Percentiles rank a stretch among this genome's conserved stretches.
phyloP scores from a whole-genome alignment of 306 rosid genomes.

The Rosa multiflora region DNA sequence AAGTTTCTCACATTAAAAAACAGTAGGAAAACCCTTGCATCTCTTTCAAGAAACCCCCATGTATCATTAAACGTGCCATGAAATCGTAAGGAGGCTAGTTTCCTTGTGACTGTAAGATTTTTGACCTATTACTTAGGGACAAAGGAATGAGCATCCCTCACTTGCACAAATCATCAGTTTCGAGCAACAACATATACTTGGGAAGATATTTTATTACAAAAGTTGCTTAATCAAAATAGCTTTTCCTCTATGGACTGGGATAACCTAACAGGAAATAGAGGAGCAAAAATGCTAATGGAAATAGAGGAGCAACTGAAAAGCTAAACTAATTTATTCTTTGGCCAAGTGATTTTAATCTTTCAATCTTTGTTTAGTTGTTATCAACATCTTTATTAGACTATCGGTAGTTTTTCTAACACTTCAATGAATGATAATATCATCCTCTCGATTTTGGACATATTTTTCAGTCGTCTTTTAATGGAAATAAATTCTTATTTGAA shows the following conservation, averaged over 20 bases:
- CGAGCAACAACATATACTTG: not conserved
- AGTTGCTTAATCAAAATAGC: not conserved
- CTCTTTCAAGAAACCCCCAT: not conserved
- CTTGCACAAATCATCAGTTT: not conserved
- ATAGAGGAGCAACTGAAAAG: not conserved
- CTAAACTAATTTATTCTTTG: not conserved
- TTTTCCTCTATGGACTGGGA: not conserved
- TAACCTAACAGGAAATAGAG: not conserved
- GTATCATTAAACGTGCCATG: not conserved
- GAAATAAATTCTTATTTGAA: not conserved
- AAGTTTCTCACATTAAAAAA: not conserved
- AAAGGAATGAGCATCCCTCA: not conserved
- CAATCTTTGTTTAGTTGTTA: not conserved
- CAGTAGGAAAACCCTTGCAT: not conserved
- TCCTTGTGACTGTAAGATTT: not conserved
- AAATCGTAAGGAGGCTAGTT: not conserved
- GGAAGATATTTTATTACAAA: not conserved
- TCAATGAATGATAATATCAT: not conserved
- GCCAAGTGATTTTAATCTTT: not conserved
- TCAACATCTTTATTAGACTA: not conserved
- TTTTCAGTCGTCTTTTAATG: not conserved
- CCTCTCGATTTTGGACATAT: not conserved
- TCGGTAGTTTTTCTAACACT: not conserved
- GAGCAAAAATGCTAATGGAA: not conserved
- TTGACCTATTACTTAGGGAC: not conserved